Evolutionary conservation across 495 filamentous ascomycete species (phyloP).

Genomic region (Tuber microsphaerosporum): DNA sequence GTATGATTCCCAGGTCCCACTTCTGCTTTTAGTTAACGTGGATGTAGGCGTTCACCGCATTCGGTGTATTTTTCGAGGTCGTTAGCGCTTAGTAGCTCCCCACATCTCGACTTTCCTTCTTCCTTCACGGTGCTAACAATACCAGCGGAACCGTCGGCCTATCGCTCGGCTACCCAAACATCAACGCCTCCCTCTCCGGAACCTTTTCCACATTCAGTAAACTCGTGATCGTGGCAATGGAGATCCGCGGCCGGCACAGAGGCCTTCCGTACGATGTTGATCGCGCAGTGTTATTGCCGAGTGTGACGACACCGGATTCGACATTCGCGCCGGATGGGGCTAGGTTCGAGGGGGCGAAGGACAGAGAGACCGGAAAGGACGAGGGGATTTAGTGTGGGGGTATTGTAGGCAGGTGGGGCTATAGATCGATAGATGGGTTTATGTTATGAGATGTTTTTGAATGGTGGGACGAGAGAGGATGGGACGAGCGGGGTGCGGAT

Average conservation of each 20-base stretch:
- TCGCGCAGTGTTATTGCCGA: slow-evolving; percentile 67
- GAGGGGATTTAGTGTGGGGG: background rate
- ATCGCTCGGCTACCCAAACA: slow-evolving; percentile 66
- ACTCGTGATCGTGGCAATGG: slow-evolving; percentile 84
- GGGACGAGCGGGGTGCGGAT: background rate
- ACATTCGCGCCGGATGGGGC: slow-evolving; percentile 40
- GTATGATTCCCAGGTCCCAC: slow-evolving; percentile 14
- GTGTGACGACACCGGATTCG: slow-evolving; percentile 52
- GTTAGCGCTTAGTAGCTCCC: slow-evolving; percentile 63
- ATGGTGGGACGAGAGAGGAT: background rate
- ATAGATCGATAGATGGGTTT: background rate
- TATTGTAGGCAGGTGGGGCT: background rate
- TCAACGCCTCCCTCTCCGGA: slow-evolving; percentile 69
- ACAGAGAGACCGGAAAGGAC: background rate
- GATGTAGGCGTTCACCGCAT: slow-evolving; percentile 61
- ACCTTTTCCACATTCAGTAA: slow-evolving; percentile 74
- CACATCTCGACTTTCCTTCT: background rate
- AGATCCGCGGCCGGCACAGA: slow-evolving; percentile 82
- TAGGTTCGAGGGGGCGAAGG: background rate
- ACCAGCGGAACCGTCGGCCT: slow-evolving; percentile 73
- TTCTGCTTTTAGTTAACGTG: slow-evolving; percentile 18
- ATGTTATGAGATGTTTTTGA: background rate
- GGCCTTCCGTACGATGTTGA: slow-evolving; percentile 86
- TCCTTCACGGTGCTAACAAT: slow-evolving; percentile 5
- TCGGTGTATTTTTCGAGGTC: slow-evolving; percentile 79